Percentiles rank a stretch among this genome's conserved stretches.
Evolutionary conservation across 2,329 filamentous ascomycete species (phyloP).

Genomic region (Ophiosphaerella narmari): DNA sequence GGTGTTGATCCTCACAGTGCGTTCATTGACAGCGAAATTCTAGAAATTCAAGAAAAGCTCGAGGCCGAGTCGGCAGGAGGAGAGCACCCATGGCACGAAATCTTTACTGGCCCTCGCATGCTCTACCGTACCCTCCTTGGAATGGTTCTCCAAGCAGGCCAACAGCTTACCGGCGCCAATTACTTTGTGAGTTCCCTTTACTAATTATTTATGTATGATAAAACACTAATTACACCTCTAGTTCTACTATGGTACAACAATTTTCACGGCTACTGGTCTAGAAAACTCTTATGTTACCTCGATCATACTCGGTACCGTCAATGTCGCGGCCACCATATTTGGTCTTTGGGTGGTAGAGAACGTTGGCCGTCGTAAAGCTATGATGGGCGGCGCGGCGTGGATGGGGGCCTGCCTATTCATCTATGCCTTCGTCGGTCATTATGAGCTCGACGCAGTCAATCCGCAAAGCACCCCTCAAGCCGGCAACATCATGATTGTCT

Average conservation of each 20-base stretch:
- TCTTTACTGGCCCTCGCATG: slow-evolving; percentile 70
- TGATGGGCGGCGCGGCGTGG: slow-evolving; percentile 54
- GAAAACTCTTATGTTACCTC: slow-evolving; percentile 53
- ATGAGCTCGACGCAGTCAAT: slow-evolving; percentile 40
- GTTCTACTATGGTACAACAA: slow-evolving; percentile 59
- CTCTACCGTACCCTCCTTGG: slow-evolving; percentile 67
- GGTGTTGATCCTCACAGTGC: slow-evolving; percentile 60
- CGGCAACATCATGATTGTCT: slow-evolving; percentile 68
- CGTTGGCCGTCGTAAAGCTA: slow-evolving; percentile 52
- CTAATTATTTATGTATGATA: not conserved
- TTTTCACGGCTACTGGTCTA: slow-evolving; percentile 50
- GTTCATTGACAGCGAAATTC: slow-evolving; percentile 57
- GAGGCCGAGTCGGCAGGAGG: slow-evolving; percentile 54
- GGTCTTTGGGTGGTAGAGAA: slow-evolving; percentile 55
- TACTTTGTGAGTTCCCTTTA: slow-evolving; percentile 53
- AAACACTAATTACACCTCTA: not conserved
- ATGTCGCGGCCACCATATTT: slow-evolving; percentile 53
- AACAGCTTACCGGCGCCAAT: slow-evolving; percentile 71
- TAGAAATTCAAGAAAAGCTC: slow-evolving; percentile 61
- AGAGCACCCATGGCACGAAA: slow-evolving; percentile 57
- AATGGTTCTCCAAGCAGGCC: slow-evolving; percentile 66
- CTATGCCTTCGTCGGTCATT: slow-evolving; percentile 54
- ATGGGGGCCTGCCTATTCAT: slow-evolving; percentile 64
- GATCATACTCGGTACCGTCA: slow-evolving; percentile 57
- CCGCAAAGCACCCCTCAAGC: slow-evolving; percentile 47